phyloP scores from a whole-genome alignment of 2,329 filamentous ascomycete species.

The Gnomoniopsis sp. region DNA sequence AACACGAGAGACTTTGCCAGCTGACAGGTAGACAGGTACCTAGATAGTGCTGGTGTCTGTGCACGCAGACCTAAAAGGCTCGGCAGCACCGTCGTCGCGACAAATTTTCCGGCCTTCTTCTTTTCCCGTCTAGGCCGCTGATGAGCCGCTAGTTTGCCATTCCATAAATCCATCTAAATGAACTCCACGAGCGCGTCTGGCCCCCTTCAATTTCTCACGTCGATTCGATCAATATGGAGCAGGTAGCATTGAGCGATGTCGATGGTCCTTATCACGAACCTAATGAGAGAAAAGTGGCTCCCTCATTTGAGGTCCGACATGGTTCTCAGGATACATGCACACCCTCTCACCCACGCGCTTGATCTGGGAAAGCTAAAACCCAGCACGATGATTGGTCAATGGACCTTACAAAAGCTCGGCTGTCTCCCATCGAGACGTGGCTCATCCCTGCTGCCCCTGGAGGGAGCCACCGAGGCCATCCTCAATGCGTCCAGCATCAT shows the following conservation, averaged over 20 bases:
- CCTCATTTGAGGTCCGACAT: conserved; percentile 14
- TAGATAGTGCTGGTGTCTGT: background rate
- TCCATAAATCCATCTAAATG: background rate
- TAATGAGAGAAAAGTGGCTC: conserved; percentile 17
- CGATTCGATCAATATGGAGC: background rate
- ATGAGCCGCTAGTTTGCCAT: background rate
- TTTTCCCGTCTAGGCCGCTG: background rate
- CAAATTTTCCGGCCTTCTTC: conserved; percentile 6
- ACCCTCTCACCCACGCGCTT: background rate
- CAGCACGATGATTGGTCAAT: conserved; percentile 15
- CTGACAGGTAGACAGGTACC: background rate
- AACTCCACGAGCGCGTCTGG: background rate
- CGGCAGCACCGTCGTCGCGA: conserved; percentile 6
- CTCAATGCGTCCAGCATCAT: background rate
- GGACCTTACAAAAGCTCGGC: background rate
- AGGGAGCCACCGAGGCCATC: background rate
- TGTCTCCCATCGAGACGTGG: background rate
- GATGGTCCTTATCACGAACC: conserved; percentile 8
- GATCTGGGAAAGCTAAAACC: conserved; percentile 4
- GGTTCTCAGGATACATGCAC: conserved; percentile 5
- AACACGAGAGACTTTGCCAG: background rate
- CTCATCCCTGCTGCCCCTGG: conserved; percentile 9
- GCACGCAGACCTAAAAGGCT: conserved; percentile 3
- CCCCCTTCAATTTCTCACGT: conserved; percentile 1
- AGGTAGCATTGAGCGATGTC: background rate